phyloP scores from a whole-genome alignment of 495 filamentous ascomycete species.

The Lasiosphaeria ovina region DNA sequence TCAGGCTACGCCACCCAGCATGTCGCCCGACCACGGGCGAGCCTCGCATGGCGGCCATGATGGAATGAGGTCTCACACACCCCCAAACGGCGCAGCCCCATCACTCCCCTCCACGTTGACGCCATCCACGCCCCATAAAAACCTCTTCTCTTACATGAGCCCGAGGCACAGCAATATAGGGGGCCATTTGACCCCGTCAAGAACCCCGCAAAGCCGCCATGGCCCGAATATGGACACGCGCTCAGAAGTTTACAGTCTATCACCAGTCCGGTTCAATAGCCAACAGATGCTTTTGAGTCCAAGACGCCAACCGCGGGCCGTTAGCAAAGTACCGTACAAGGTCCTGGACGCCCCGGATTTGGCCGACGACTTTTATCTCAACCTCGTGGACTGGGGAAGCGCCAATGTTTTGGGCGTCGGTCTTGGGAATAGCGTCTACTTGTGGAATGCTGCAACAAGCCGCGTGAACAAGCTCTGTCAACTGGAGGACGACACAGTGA shows the following conservation, averaged over 20 bases:
- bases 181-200: conserved; percentile 76
- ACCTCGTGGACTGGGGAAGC: conserved; percentile 97
- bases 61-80: conserved; percentile 74
- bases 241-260: conserved; percentile 90
- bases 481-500: conserved; percentile 88
- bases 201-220: conserved; percentile 84
- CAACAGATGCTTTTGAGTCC: conserved; percentile 90
- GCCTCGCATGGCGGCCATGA: conserved; percentile 58
- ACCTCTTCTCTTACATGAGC: conserved; percentile 89
- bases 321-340: conserved; percentile 96
- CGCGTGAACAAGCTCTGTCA: conserved; percentile 90
- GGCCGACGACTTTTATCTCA: conserved; percentile 96
- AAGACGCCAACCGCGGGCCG: conserved; percentile 78
- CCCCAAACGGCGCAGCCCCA: conserved; percentile 62
- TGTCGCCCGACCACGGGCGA: conserved; percentile 60
- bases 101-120: conserved; percentile 68
- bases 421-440: conserved; percentile 90
- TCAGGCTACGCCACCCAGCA: conserved; percentile 65
- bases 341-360: conserved; percentile 95
- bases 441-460: conserved; percentile 92
- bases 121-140: conserved; percentile 94
- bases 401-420: conserved; percentile 91
- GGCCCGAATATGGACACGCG: conserved; percentile 80
- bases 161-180: conserved; percentile 65
- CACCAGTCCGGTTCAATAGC: conserved; percentile 83